Conservation (phyloP, 2,329 filamentous ascomycete species). For the Cucurbitaria berberidis region DNA sequence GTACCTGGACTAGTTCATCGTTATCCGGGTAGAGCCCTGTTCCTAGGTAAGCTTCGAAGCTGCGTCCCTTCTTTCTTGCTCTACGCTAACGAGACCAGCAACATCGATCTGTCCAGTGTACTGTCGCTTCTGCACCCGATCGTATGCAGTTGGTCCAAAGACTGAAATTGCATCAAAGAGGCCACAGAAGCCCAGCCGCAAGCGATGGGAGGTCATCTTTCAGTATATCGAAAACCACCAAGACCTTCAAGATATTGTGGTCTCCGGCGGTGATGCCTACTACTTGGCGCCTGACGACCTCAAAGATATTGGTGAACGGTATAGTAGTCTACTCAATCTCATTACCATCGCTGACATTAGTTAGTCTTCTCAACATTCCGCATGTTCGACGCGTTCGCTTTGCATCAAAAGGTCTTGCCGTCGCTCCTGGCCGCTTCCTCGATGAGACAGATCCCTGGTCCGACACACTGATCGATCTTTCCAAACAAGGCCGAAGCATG, state of each 20-base stretch:
- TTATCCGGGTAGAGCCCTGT: conserved; percentile 68
- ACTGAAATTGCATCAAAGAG: conserved; percentile 58
- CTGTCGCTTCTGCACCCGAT: conserved; percentile 67
- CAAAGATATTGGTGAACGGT: conserved; percentile 58
- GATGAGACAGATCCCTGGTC: conserved; percentile 62
- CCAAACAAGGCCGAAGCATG: conserved; percentile 56
- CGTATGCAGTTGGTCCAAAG: conserved; percentile 63
- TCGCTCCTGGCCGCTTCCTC: conserved; percentile 63
- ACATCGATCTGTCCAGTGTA: conserved; percentile 68
- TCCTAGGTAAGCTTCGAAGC: conserved; percentile 57
- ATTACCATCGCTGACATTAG: background rate
- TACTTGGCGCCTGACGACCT: conserved; percentile 62
- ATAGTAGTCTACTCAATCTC: background rate
- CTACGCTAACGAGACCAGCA: conserved; percentile 39
- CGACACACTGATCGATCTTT: conserved; percentile 58
- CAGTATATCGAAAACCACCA: conserved; percentile 60
- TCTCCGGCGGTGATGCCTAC: conserved; percentile 69
- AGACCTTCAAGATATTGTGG: conserved; percentile 64
- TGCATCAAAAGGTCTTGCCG: conserved; percentile 67
- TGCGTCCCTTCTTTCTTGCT: background rate
- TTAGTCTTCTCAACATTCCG: conserved; percentile 60
- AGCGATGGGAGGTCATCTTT: conserved; percentile 64
- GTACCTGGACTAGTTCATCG: conserved; percentile 66
- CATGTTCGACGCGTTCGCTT: conserved; percentile 67
- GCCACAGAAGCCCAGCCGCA: conserved; percentile 47